A percentile compares a stretch with the other conserved stretches of the same genome.
These are phyloP conservation scores for Raddia distichophylla DNA, from an alignment of 176 grass and related monocot species.

Conservation along the genomic window DNA sequence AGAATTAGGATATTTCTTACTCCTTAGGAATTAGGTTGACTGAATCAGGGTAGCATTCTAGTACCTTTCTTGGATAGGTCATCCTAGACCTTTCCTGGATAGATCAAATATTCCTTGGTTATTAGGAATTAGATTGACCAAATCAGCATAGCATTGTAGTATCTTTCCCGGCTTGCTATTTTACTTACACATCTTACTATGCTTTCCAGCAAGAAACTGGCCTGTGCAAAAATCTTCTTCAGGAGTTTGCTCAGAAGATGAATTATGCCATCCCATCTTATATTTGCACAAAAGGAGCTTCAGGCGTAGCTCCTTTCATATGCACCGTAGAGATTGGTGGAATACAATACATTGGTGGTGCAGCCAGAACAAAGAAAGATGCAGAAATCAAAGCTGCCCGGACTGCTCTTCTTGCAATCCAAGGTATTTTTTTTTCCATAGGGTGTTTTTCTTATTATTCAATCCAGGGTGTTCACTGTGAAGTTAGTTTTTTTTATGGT, in stretches of 20 bases:
- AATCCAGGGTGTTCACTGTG: background rate
- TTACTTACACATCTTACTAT: conserved; percentile 17
- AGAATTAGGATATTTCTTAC: background rate
- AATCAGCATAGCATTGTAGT: conserved; percentile 3
- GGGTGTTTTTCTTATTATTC: conserved; percentile 7
- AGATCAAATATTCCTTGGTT: background rate
- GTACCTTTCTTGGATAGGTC: background rate
- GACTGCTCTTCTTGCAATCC: conserved; percentile 93
- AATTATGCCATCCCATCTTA: conserved; percentile 90
- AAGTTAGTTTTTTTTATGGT: background rate
- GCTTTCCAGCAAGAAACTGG: conserved; percentile 75
- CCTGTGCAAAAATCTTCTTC: conserved; percentile 89
- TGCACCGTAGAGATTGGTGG: conserved; percentile 92
- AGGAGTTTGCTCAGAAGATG: conserved; percentile 97
- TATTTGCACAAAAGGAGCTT: conserved; percentile 61
- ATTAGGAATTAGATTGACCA: conserved; percentile 1
- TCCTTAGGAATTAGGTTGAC: conserved; percentile 10
- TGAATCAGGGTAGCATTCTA: background rate
- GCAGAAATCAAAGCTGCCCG: conserved; percentile 92
- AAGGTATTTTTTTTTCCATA: conserved; percentile 39
- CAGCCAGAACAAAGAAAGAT: conserved; percentile 85
- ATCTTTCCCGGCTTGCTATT: background rate
- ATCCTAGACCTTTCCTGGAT: background rate
- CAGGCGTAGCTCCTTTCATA: conserved; percentile 52
- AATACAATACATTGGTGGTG: conserved; percentile 90